These are phyloP conservation scores for Luffa aegyptiaca DNA, from an alignment of 306 rosid species.

Conservation along the genomic window DNA sequence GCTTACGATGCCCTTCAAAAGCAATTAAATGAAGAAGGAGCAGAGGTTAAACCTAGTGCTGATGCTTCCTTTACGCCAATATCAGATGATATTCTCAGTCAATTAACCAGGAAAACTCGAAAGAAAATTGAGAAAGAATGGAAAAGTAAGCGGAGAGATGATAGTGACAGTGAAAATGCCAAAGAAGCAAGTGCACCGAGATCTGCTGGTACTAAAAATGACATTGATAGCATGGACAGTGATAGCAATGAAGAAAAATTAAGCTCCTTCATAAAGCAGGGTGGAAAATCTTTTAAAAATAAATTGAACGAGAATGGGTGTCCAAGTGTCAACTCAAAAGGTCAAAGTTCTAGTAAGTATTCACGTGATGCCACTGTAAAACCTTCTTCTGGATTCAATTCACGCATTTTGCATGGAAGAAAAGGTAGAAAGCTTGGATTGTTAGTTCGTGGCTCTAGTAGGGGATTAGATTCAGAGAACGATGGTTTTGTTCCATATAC, in stretches of 20 bases:
- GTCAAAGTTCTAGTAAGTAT: slow-evolving; percentile 28
- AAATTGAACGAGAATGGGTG: slow-evolving; percentile 49
- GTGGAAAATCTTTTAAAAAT: slow-evolving; percentile 58
- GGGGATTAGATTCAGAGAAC: slow-evolving; percentile 54
- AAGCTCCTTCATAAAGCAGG: slow-evolving; percentile 77
- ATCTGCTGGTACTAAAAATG: slow-evolving; percentile 35
- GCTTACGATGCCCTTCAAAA: slow-evolving; percentile 95
- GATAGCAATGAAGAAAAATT: slow-evolving; percentile 71
- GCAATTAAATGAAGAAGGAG: slow-evolving; percentile 53
- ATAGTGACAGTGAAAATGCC: slow-evolving; percentile 41
- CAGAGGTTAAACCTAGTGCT: slow-evolving; percentile 36
- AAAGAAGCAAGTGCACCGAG: slow-evolving; percentile 33
- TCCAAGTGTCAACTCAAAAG: slow-evolving; percentile 30
- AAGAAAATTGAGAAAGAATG: slow-evolving; percentile 88
- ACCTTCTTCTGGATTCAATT: slow-evolving; percentile 34
- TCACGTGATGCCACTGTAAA: slow-evolving; percentile 31
- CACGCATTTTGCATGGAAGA: slow-evolving; percentile 50
- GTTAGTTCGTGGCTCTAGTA: slow-evolving; percentile 71
- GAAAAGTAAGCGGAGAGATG: slow-evolving; percentile 49
- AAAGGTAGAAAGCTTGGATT: slow-evolving; percentile 68
- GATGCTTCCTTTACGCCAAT: slow-evolving; percentile 60
- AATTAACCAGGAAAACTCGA: slow-evolving; percentile 84
- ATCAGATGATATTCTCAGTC: slow-evolving; percentile 71
- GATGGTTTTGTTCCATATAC: slow-evolving; percentile 85
- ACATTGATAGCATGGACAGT: slow-evolving; percentile 50